A percentile compares a stretch with the other conserved stretches of the same genome.
phyloP scores from a whole-genome alignment of 495 filamentous ascomycete genomes.

The Lophiotrema nucula region DNA sequence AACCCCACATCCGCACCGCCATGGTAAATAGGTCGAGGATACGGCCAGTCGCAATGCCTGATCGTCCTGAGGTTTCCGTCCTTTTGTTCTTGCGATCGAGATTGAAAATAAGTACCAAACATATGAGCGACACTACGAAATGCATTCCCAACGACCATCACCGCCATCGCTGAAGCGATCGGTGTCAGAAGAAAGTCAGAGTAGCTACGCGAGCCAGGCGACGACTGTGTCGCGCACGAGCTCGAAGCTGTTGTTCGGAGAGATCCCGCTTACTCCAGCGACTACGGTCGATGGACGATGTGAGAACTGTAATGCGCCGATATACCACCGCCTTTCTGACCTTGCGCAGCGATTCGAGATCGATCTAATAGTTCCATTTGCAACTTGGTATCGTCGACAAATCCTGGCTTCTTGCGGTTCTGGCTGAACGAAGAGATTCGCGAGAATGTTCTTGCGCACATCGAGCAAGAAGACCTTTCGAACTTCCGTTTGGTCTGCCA shows the following conservation, averaged over 20 bases:
- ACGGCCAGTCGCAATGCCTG: conserved; percentile 33
- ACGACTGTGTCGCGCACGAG: conserved; percentile 27
- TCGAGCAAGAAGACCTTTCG: conserved; percentile 47
- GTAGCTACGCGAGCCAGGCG: conserved; percentile 28
- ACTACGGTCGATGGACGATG: conserved; percentile 32
- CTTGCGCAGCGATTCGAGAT: conserved; percentile 8
- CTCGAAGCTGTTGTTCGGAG: conserved; percentile 43
- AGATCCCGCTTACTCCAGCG: conserved; percentile 40
- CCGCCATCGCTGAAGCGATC: conserved; percentile 35
- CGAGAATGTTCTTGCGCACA: conserved; percentile 43
- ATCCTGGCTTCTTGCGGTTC: conserved; percentile 48
- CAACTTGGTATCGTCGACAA: conserved; percentile 42
- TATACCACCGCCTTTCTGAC: conserved; percentile 16
- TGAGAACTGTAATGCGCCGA: conserved; percentile 17
- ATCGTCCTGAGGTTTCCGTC: conserved; percentile 29
- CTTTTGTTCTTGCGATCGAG: conserved; percentile 13
- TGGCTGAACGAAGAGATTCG: conserved; percentile 51
- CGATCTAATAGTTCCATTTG: conserved; percentile 41
- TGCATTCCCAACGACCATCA: conserved; percentile 26
- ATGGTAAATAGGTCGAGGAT: conserved; percentile 26
- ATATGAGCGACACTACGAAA: no score
- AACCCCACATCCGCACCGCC: conserved; percentile 5
- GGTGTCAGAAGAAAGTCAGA: conserved; percentile 34
- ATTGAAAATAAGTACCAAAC: conserved; percentile 18
- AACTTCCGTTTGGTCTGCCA: conserved; percentile 53